Evolutionary conservation across 768 basidiomycete genomes (phyloP), one percentile per base, ranked within the genome.

Genomic region (Podaxis mareebaensis): DNA sequence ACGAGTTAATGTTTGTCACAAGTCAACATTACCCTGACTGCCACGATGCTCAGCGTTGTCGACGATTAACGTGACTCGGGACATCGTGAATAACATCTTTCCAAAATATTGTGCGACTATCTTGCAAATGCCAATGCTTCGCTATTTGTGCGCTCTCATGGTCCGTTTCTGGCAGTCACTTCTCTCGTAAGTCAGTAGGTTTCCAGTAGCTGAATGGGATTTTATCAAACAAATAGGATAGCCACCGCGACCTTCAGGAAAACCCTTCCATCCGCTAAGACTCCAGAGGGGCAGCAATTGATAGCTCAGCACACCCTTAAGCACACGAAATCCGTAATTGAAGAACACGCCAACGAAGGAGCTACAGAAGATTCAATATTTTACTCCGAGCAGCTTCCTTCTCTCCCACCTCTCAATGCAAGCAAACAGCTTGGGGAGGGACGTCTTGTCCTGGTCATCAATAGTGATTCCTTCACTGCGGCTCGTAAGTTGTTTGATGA

Each of bases 391-490:
- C 74, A 77, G 38, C 66, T 78, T 12, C 67, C 71, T 17, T 42
- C 67, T 5, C 69, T 77, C 30, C 66, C 70, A 22, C 28, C 49
- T 61, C 11, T 63, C 67, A 13, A 46, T 49, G 3, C 63, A 56
- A 52, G 71, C 22, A 22, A n/a, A n/a, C n/a, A n/a, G n/a, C n/a
- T n/a, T n/a, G 17, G 28, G 17, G 40, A 22, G 4, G 42, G 22
- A 40, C 17, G 17, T 46, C 60, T 26, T 5, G 26, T 79, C 17
- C 58, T 49, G 22, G 64, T 81, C 12, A 57, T 76, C 57, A 78
- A 79, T 44, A 68, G 69, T 5, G 81, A 81, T 63, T 66, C 80
- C 2, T 80, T 79, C 67, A 71, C 73, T 0, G 68, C 68, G 12
- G 78, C 80, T 4, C 66, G 80, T 4, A 40, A 69, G 10, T 62